Conservation (phyloP, 2,329 filamentous ascomycete genomes). For the Microsporum ferrugineum region DNA sequence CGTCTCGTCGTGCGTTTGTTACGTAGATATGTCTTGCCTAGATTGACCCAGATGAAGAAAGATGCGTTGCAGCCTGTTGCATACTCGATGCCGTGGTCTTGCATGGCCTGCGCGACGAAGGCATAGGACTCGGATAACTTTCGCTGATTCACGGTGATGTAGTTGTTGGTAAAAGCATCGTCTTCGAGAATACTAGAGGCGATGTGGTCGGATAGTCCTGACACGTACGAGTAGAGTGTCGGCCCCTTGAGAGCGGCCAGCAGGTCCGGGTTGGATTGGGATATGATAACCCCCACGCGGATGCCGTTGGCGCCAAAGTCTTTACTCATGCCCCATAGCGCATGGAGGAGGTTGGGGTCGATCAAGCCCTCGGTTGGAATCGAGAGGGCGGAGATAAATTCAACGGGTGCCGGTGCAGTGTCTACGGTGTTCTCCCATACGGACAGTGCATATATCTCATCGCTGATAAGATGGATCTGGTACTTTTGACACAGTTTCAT, state of each 20-base stretch:
- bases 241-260: conserved; percentile 31
- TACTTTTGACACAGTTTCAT: conserved; percentile 41
- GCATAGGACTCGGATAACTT: conserved; percentile 33
- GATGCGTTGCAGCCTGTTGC: conserved; percentile 42
- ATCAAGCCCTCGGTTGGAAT: conserved; percentile 37
- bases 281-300: conserved; percentile 34
- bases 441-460: conserved; percentile 45
- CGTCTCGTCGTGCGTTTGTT: background rate
- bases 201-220: conserved; percentile 35
- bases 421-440: conserved; percentile 35
- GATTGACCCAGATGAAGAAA: conserved; percentile 46
- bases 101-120: conserved; percentile 30
- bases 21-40: conserved; percentile 26
- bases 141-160: conserved; percentile 35
- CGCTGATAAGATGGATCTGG: conserved; percentile 44
- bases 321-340: conserved; percentile 37
- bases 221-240: conserved; percentile 39
- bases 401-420: conserved; percentile 25
- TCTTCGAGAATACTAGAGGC: conserved; percentile 37
- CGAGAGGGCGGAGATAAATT: conserved; percentile 40
- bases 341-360: conserved; percentile 41
- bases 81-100: conserved; percentile 36
- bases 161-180: conserved; percentile 33
- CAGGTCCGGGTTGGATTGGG: conserved; percentile 26
- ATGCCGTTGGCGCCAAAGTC: conserved; percentile 50